Base-by-base conservation (phyloP, 2,329 filamentous ascomycete genomes). In the Beauveria sp. region DNA sequence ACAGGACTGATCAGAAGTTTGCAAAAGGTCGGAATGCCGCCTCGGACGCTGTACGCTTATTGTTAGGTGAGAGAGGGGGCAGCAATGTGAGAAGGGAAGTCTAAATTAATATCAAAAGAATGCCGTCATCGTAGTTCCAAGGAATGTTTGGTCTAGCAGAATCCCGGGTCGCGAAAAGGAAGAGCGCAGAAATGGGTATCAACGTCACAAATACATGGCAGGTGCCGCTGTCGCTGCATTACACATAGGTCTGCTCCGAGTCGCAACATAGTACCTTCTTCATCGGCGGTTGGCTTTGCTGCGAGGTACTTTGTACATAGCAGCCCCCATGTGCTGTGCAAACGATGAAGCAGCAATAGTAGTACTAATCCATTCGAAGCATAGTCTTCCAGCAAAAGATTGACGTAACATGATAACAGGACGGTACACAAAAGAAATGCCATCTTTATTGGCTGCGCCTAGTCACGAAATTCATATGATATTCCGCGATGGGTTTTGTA, bases 401-500 rank as follows among this genome's bases (percentile, higher is more conserved):
- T 10, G 54, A 20, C 3, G 5, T 28, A 5, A 14, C 18, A 14
- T 37, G 34, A 16, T 18, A 20, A 40, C 10, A 41, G 14, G 16
- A 22, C 2, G 7, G 18, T 41, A 34, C 18, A 55, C 55, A 62
- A 62, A 55, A n/a, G 50, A 44, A 44, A 62, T 43, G 37, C 24
- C 61, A 55, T 59, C 48, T 57, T 50, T 63, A 56, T 59, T 59
- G 55, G 53, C 54, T 40, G 40, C 47, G 28, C 52, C 53, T 56
- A 57, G 40, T 46, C 40, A 40, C 34, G 53, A 57, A 51, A 59
- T 44, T 24, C 47, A 18, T 51, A 26, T 37, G 18, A 3, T n/a
- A 53, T 43, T 30, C 44, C 50, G 41, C 52, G 41, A 44, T 63
- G 41, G 41, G 8, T 61, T 62, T 63, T 63, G 26, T 61, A 62